phyloP scores from a whole-genome alignment of 208 protist genomes.

The Acanthamoeba castellanii region DNA sequence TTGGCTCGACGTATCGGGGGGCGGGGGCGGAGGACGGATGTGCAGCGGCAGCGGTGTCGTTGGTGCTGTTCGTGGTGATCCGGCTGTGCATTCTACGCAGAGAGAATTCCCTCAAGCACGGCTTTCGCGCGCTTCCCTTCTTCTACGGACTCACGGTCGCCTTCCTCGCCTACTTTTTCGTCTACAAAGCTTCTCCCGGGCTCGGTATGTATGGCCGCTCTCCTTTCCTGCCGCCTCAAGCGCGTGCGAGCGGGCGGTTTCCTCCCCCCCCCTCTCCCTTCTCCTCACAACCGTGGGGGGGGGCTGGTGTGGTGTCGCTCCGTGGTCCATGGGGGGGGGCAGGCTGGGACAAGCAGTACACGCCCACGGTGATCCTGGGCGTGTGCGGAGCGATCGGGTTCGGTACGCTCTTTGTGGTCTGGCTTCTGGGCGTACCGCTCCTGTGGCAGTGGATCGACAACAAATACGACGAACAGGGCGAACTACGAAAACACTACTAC shows the following conservation, averaged over 20 bases:
- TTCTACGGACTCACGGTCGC: conserved; percentile 16
- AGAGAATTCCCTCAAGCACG: conserved; percentile 50
- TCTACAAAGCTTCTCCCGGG: conserved; percentile 64
- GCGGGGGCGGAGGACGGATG: not conserved
- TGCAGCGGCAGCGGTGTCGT: conserved; percentile 48
- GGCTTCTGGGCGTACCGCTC: not conserved
- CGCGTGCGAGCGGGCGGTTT: too few relatives aligned
- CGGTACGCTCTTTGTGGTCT: not conserved
- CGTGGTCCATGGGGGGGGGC: too few relatives aligned
- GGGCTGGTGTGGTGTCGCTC: not conserved
- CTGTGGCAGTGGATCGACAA: conserved; percentile 54
- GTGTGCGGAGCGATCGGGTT: conserved; percentile 41
- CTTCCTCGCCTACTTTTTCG: conserved; percentile 61
- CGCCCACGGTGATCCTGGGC: not conserved
- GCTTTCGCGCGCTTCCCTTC: conserved; percentile 43
- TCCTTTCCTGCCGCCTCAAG: not conserved
- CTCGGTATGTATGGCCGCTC: not conserved
- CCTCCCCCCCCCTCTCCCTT: not conserved
- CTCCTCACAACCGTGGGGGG: not conserved
- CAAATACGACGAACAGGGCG: conserved; percentile 51
- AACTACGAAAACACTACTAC: not conserved
- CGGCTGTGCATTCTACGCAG: conserved; percentile 9
- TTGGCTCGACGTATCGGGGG: not conserved
- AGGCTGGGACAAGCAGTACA: conserved; percentile 38
- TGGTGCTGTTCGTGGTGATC: conserved; percentile 38